Base-by-base conservation (phyloP, 148 eudicot genomes). In the Amaranthus hypochondriacus region DNA sequence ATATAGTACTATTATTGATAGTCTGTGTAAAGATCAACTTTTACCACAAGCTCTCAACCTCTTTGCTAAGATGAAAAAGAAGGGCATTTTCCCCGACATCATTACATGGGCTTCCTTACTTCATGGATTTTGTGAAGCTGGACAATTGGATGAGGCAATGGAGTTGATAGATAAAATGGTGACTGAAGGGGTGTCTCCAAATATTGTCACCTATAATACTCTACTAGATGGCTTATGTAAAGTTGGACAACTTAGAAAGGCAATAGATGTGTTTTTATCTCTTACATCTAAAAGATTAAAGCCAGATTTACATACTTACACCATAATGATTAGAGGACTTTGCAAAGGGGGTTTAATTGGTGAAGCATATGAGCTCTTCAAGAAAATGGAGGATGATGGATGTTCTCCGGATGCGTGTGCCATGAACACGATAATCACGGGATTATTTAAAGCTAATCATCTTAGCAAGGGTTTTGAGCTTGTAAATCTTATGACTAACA, bases 201-300 rank as follows among this genome's bases (percentile, higher is more conserved):
- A 48, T 58, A 68, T 71, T 18, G 7, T 5, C 13, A 52, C 57
- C 53, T 71, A 58, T 5, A 78, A 54, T 59, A 11, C 14, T 10
- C 9, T 79, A 10, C 69, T 81, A 14, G 68, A 69, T 61, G 87
- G 82, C 57, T 21, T 78, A 44, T 78, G 80, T 70, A 68, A 70
- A 73, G 72, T 66, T 18, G 78, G 80, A 15, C 78, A 58, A 61
- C 75, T 78, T 18, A 55, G 59, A 44, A 42, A 14, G 62, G 80
- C 80, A 2, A 14, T 39, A 48, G 49, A 64, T 62, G 42, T 75
- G 63, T 78, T 70, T 62, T 3, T 59, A 12, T 11, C 44, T 48
- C 64, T 75, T 49, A 11, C 75, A 11, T 3, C 9, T 46, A 70
- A 62, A 43, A 68, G 80, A n/a, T 63, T 75, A 21, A 56, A 51